Evolutionary conservation across 495 filamentous ascomycete species (phyloP), one percentile per base, ranked within the genome.

Genomic region (Daldinia decipiens): DNA sequence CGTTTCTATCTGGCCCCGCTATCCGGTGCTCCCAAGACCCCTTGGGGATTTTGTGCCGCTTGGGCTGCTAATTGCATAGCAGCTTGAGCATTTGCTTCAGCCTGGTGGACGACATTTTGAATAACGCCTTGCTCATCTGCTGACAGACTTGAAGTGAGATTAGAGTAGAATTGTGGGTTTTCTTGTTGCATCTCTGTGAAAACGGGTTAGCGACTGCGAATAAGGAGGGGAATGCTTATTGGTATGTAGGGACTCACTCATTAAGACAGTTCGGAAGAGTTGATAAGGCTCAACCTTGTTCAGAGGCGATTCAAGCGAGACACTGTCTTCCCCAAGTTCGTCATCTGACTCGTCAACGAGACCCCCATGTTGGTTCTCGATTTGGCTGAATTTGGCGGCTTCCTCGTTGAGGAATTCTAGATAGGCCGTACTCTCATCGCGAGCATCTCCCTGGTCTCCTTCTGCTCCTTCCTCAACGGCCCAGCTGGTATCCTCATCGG

Each of bases 391-490:
- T 79, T 96, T 97, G 73, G 91, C 88, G 6, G 94, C 93, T 89
- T 97, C 95, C 75, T 95, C 90, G 72, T 94, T 95, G 53, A 99
- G 80, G 83, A 99, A 99, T 58, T 98, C 95, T 36, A 99, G 87
- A 76, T 99, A 99, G 2, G 95, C 93, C 19, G 91, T 89, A 75
- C 92, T 93, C 80, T 99, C 95, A 74, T 98, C 93, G 70, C 91
- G 88, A 72, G 87, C 85, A 70, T 97, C 95, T 11, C 77, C 81
- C 5, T 86, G 80, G 55, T 87, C 83, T 9, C 79, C 85, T 64
- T 88, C 89, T 21, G 68, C 71, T 4, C 79, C 82, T 12, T 81
- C 80, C 17, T 82, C 83, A 21, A 59, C 71, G 26, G 79, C 76
- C 84, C 83, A 89, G 59, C 83, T 86, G 60, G 87, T 86, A n/a